Percentiles rank a stretch among this genome's conserved stretches.
phyloP scores from a whole-genome alignment of 768 basidiomycete species.

The Epithele typhae region DNA sequence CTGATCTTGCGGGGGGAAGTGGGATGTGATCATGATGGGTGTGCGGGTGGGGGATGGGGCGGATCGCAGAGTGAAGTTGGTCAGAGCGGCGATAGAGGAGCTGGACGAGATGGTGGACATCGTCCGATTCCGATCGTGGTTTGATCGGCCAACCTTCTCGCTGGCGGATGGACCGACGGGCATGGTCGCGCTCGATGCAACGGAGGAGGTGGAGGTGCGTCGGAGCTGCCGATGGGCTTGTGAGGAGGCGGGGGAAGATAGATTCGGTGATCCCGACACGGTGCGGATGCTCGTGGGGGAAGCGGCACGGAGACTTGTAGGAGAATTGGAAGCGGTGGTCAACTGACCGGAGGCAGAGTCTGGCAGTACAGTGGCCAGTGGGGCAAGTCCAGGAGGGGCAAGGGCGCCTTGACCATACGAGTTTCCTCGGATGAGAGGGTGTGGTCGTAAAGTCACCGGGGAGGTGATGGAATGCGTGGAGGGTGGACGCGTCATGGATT shows the following conservation, averaged over 20 bases:
- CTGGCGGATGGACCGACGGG: constrained; percentile 33
- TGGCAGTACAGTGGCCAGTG: constrained; percentile 53
- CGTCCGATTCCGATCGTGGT: constrained; percentile 28
- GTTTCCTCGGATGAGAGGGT: constrained; percentile 73
- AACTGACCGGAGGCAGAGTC: constrained; percentile 42
- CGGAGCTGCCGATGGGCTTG: constrained; percentile 29
- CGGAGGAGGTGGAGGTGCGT: constrained; percentile 55
- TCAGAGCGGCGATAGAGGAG: constrained; percentile 24
- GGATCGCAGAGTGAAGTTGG: constrained; percentile 21
- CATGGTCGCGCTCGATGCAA: constrained; percentile 55
- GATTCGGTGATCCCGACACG: constrained; percentile 24
- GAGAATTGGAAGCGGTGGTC: constrained; percentile 34
- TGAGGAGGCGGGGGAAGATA: constrained; percentile 24
- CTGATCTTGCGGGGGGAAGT: constrained; percentile 63
- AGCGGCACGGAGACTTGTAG: constrained; percentile 24
- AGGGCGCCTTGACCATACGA: constrained; percentile 47
- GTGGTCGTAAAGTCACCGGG: constrained; percentile 48
- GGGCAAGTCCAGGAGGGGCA: constrained; percentile 46
- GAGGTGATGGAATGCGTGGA: constrained; percentile 54
- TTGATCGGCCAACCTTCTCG: constrained; percentile 16
- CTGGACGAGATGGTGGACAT: constrained; percentile 24
- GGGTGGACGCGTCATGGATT: constrained; percentile 51
- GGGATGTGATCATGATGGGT: constrained; percentile 42
- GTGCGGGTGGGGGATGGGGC: constrained; percentile 27
- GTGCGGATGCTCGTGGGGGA: constrained; percentile 37